Evolutionary conservation across 768 basidiomycete genomes (phyloP), one percentile per base, ranked within the genome.

Genomic region (Hortiboletus campestris): DNA sequence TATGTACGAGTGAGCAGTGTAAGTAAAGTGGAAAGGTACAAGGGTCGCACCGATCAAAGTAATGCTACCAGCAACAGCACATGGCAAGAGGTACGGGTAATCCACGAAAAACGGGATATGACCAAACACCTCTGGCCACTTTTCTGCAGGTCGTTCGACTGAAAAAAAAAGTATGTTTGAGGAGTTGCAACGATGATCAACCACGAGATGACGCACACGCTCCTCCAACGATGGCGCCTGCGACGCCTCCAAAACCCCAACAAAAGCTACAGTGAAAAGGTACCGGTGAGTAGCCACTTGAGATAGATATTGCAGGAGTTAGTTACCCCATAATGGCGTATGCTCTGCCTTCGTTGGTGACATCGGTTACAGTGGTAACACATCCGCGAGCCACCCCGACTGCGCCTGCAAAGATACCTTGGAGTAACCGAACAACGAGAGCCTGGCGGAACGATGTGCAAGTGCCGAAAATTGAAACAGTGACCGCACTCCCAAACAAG

Each of bases 221-320:
- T 63, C 91, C 91, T 58, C 91, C 94, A 31, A 95, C 80, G 49
- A 94, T 88, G 44, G 89, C 89, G 42, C 93, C 93, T 44, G 86
- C 83, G 13, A 94, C 91, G 82, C 95, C 97, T 57, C 96, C 97
- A 60, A 98, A 83, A 57, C 94, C 95, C 97, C 96, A 97, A 62
- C 87, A 91, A 71, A 96, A 97, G 12, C 89, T 92, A 53, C 3
- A 53, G 46, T 55, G 32, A 40, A 40, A 20, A 38, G 6, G 6
- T n/a, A 10, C 2, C 31, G 11, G 25, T 64, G 14, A 61, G 55
- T 28, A 19, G 20, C 7, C 8, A 17, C 31, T 31, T 28, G 47
- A 48, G 59, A 46, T 12, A 42, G 42, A 40, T 39, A 32, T 22
- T 51, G 50, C 42, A 40, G 20, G 46, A 55, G 4, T 34, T 38